These are phyloP conservation scores for Lachnellula occidentalis DNA, from an alignment of 2,329 filamentous ascomycete species.

Conservation along the genomic window DNA sequence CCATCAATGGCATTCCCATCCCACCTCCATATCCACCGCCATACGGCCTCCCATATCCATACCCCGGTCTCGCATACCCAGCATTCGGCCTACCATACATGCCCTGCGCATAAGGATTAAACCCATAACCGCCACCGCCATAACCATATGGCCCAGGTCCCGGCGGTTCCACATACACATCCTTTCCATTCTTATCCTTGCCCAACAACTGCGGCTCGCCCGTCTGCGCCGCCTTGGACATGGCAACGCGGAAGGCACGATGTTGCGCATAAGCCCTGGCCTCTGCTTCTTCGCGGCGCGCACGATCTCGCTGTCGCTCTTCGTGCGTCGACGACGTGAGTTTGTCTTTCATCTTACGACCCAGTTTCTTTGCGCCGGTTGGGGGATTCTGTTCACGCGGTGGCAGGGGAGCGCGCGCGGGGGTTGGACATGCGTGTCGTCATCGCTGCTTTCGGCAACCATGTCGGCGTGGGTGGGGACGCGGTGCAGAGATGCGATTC, in stretches of 20 bases:
- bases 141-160: constrained; percentile 21
- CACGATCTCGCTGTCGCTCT: constrained; percentile 43
- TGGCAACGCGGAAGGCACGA: constrained; percentile 42
- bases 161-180: constrained; percentile 55
- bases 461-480: constrained; percentile 35
- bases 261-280: constrained; percentile 47
- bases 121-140: constrained; percentile 33
- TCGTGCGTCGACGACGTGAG: constrained; percentile 51
- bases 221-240: constrained; percentile 45
- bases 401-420: constrained; percentile 17
- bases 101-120: constrained; percentile 41
- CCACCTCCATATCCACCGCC: constrained; percentile 41
- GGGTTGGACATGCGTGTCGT: constrained; percentile 35
- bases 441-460: constrained; percentile 41
- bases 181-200: constrained; percentile 46
- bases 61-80: constrained; percentile 42
- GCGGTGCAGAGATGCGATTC: constrained; percentile 35
- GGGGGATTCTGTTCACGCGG: constrained; percentile 7
- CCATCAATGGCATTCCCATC: constrained; percentile 37
- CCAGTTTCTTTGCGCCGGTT: constrained; percentile 39
- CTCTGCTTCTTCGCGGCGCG: constrained; percentile 44
- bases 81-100: constrained; percentile 43
- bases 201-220: constrained; percentile 51
- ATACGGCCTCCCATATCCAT: constrained; percentile 41
- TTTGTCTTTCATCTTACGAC: constrained; percentile 54